Evolutionary conservation across 2,329 filamentous ascomycete species (phyloP).

Genomic region (Aspergillus flavus): DNA sequence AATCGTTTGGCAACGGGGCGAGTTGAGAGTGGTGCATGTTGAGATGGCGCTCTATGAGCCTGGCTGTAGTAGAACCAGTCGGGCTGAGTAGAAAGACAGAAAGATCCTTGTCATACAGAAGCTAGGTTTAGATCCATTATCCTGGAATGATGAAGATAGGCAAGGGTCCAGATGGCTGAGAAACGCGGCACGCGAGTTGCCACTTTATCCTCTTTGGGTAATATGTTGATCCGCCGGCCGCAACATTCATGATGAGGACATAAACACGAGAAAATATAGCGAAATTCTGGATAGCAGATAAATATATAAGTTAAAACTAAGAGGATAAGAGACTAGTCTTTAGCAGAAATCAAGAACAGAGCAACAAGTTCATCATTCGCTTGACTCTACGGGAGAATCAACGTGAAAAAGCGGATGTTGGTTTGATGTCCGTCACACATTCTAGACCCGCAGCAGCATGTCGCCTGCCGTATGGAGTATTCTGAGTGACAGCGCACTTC

Average conservation of each 20-base stretch:
- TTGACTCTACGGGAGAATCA: not conserved
- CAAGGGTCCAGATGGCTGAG: conserved; percentile 22
- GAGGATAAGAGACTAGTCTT: not conserved
- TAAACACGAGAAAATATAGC: not conserved
- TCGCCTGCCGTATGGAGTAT: not conserved
- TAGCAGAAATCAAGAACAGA: not conserved
- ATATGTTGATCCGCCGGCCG: conserved; percentile 29
- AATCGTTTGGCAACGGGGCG: conserved; percentile 77
- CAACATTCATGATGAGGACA: conserved; percentile 4
- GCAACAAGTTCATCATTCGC: not conserved
- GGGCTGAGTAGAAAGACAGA: not conserved
- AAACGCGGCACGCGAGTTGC: conserved; percentile 32
- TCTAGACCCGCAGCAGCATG: not conserved
- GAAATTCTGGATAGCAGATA: not conserved
- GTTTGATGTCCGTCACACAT: not conserved
- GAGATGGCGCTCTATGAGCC: conserved; percentile 8
- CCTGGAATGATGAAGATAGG: conserved; percentile 17
- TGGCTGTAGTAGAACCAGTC: conserved; percentile 1
- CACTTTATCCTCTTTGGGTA: conserved; percentile 43
- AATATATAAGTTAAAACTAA: not conserved
- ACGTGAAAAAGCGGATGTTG: not conserved
- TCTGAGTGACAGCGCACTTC: not conserved
- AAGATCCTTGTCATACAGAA: not conserved
- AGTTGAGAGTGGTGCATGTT: conserved; percentile 77
- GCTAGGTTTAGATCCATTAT: conserved; percentile 12